Conservation (phyloP, 2,329 filamentous ascomycete species). For the Hypoxylon sp. region DNA sequence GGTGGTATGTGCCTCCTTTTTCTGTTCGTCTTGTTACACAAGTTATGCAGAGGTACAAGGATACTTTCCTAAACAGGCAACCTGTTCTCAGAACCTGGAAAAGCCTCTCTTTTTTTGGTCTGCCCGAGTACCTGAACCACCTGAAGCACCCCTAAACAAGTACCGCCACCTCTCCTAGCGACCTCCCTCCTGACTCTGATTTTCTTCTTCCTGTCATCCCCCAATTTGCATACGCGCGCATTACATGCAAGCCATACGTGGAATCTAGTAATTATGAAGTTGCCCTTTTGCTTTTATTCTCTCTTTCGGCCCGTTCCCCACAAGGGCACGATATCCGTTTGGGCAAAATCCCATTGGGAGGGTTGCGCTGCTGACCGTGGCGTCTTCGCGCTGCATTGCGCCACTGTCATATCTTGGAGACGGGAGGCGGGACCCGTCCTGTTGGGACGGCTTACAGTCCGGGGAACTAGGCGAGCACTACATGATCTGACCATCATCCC, state of each 20-base stretch:
- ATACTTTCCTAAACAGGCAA: slow-evolving; percentile 35
- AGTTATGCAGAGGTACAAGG: slow-evolving; percentile 15
- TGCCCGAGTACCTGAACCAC: slow-evolving; percentile 1
- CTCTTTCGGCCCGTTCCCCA: slow-evolving; percentile 33
- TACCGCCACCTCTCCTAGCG: not conserved
- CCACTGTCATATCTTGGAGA: slow-evolving; percentile 36
- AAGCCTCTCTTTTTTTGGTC: slow-evolving; percentile 9
- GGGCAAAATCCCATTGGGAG: slow-evolving; percentile 21
- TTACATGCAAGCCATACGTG: slow-evolving; percentile 23
- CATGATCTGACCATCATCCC: slow-evolving; percentile 38
- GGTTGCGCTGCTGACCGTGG: slow-evolving; percentile 36
- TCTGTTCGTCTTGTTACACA: slow-evolving; percentile 27
- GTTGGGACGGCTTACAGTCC: slow-evolving; percentile 44
- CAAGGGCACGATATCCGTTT: slow-evolving; percentile 22
- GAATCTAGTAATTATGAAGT: slow-evolving; percentile 24
- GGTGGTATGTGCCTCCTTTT: slow-evolving; percentile 13
- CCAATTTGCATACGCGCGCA: slow-evolving; percentile 23
- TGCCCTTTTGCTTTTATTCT: slow-evolving; percentile 5
- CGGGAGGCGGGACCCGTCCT: slow-evolving; percentile 38
- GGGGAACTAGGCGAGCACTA: slow-evolving; percentile 37
- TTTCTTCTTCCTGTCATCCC: slow-evolving; percentile 14
- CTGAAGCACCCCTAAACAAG: not conserved
- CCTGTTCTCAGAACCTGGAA: not conserved
- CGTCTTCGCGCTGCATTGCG: slow-evolving; percentile 38
- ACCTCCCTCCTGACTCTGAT: not conserved